These are phyloP conservation scores for Monosporascus sp. DNA, from an alignment of 2,329 filamentous ascomycete genomes.

Conservation along the genomic window DNA sequence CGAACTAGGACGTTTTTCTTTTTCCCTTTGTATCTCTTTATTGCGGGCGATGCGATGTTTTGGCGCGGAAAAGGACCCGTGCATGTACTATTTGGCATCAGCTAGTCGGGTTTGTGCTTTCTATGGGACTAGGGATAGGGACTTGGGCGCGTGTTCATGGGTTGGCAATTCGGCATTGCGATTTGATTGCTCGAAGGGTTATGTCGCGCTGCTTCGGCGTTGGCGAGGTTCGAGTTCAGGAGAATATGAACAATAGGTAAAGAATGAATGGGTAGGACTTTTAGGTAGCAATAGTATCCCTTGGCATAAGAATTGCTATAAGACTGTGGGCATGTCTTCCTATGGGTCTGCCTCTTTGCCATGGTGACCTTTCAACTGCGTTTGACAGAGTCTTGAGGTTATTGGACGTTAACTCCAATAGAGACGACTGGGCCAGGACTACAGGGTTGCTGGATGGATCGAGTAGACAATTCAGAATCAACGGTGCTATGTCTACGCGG, in stretches of 20 bases:
- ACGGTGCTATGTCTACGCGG: too few species aligned
- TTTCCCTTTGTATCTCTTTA: background rate
- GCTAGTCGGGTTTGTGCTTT: background rate
- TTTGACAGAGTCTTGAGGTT: too few species aligned
- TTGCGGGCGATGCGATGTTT: background rate
- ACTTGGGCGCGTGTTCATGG: background rate
- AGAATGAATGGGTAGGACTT: background rate
- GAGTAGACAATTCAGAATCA: too few species aligned
- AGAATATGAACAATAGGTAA: background rate
- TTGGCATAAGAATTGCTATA: background rate
- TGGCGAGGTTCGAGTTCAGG: background rate
- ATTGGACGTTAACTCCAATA: too few species aligned
- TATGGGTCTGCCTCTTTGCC: background rate
- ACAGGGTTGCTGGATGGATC: too few species aligned
- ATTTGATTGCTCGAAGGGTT: background rate
- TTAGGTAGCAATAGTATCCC: background rate
- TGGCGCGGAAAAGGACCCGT: background rate
- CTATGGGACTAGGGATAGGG: background rate
- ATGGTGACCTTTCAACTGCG: background rate
- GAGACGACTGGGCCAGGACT: too few species aligned
- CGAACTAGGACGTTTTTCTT: background rate
- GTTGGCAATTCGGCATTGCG: background rate
- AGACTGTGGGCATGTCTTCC: background rate
- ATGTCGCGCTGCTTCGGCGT: background rate
- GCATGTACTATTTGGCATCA: background rate